Evolutionary conservation across 345 rosid species (phyloP).

Genomic region (Firmiana major): DNA sequence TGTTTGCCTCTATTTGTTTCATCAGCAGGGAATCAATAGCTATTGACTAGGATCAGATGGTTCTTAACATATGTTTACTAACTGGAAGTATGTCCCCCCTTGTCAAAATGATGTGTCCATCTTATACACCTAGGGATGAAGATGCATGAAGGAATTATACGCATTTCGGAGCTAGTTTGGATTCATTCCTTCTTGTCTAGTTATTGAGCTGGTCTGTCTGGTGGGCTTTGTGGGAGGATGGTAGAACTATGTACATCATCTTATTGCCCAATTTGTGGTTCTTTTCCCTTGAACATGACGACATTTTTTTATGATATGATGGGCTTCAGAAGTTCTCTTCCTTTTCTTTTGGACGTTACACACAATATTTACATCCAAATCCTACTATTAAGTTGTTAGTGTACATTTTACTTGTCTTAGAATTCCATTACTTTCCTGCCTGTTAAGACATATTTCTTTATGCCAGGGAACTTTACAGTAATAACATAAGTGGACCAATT

Average conservation of each 20-base stretch:
- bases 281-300: neutral
- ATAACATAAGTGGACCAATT: slow-evolving; percentile 81
- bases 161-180: neutral
- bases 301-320: neutral
- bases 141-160: neutral
- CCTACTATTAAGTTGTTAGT: neutral
- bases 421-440: neutral
- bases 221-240: neutral
- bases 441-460: slow-evolving; percentile 3
- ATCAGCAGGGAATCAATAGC: neutral
- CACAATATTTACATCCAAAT: neutral
- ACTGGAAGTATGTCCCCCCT: neutral
- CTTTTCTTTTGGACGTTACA: neutral
- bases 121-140: neutral
- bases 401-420: neutral
- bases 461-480: slow-evolving; percentile 95
- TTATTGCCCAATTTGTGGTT: neutral
- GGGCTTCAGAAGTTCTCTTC: neutral
- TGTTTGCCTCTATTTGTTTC: neutral
- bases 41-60: neutral
- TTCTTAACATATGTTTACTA: neutral
- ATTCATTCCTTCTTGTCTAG: neutral
- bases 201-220: neutral
- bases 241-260: neutral
- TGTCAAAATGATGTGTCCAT: neutral